A percentile compares a stretch with the other conserved stretches of the same genome.
Conservation (phyloP, 163 green algal species). For the Chloroidium sp. region DNA sequence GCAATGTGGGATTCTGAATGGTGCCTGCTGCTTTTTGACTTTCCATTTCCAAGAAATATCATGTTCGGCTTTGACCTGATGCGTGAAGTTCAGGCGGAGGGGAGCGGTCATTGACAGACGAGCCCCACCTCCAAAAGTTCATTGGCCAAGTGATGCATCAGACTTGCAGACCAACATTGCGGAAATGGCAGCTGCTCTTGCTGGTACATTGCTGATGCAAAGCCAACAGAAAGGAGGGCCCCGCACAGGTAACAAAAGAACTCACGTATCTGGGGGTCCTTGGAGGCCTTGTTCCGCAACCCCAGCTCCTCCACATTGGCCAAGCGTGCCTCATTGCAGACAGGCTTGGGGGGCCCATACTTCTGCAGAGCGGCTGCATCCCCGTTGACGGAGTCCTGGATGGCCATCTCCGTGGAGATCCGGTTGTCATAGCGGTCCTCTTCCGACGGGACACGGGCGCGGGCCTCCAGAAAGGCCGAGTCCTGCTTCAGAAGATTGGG, state of each 20-base stretch:
- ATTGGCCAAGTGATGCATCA: no score
- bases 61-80: no score
- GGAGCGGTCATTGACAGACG: no score
- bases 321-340: slow-evolving; percentile 28
- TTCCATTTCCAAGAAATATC: no score
- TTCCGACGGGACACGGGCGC: not conserved
- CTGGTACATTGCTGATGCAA: not conserved
- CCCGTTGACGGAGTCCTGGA: not conserved
- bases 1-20: slow-evolving; percentile 7
- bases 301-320: slow-evolving; percentile 21
- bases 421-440: not conserved
- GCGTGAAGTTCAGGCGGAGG: no score
- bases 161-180: no score
- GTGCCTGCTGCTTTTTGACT: no score
- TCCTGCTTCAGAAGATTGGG: not conserved
- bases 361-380: not conserved
- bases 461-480: not conserved
- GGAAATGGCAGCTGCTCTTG: no score
- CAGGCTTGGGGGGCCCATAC: slow-evolving; percentile 27
- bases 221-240: not conserved
- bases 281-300: slow-evolving; percentile 9
- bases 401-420: not conserved
- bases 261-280: slow-evolving; percentile 24
- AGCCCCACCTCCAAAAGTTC: no score
- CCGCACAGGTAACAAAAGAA: slow-evolving; percentile 10